Evolutionary conservation across 2,329 filamentous ascomycete genomes (phyloP), one percentile per base, ranked within the genome.

Genomic region (Aspergillus pseudoglaucus): DNA sequence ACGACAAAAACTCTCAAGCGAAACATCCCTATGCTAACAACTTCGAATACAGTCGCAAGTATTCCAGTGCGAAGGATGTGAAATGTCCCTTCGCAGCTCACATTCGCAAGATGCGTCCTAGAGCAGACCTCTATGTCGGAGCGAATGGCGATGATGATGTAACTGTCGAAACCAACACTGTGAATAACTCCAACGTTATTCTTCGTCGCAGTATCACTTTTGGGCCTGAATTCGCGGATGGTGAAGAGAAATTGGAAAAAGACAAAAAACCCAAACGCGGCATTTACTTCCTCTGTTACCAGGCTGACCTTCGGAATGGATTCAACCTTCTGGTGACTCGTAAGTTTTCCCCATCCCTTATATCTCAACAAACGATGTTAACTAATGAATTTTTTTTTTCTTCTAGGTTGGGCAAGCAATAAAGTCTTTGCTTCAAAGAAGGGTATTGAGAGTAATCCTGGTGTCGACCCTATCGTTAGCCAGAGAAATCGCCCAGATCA

Each of bases 1-100:
- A 62, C 3, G 56, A 60, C 2, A n/a, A 57, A 7, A 48, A 64
- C 18, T 63, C 69, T 46, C 53, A 72, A 20, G 53, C 61, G 1
- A 45, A 40, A 3, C 51, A 72, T 15, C 67, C 58, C n/a, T 55
- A 53, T 14, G 62, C 68, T 42, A 69, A 72, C 51, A 54, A 69
- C 14, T 75, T 75, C 54, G 55, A 63, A 17, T 73, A 68, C 47
- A 54, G 61, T 22, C 52, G 56, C 2, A 40, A 55, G 10, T 58
- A 9, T 38, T 17, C 32, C 14, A 35, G 10, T 1, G 1, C n/a
- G 35, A 38, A 57, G 8, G 65, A 70, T 40, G 59, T 64, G 1
- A 60, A 63, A 17, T 76, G 74, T 52, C 73, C 74, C 1, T 72
- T 74, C 42, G 72, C 71, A 0, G 70, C 74, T 1, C 74, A 76